Percentiles rank a stretch among this genome's conserved stretches.
Conservation (phyloP, 2,329 filamentous ascomycete species). For the Atkinsonella hypoxylon region DNA sequence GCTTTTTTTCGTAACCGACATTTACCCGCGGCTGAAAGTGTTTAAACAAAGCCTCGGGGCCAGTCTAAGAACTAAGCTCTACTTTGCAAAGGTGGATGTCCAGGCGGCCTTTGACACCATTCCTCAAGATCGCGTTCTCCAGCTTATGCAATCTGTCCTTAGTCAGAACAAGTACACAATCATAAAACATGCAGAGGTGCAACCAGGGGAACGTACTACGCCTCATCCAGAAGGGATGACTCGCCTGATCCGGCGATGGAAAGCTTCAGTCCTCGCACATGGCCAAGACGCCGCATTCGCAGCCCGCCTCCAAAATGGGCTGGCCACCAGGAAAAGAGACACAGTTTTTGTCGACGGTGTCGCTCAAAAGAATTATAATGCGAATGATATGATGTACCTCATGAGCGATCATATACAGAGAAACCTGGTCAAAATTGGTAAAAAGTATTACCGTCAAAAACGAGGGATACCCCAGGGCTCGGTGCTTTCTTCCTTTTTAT, state of each 20-base stretch:
- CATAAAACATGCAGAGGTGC: conserved; percentile 63
- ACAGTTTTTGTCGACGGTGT: conserved; percentile 69
- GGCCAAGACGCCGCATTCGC: conserved; percentile 32
- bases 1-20: conserved; percentile 69
- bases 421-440: conserved; percentile 81
- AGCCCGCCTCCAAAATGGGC: conserved; percentile 28
- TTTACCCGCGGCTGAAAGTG: conserved; percentile 58
- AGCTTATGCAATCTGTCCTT: conserved; percentile 48
- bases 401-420: conserved; percentile 68
- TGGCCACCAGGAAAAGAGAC: conserved; percentile 40
- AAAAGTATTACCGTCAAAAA: conserved; percentile 78
- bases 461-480: conserved; percentile 89
- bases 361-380: conserved; percentile 43
- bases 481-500: conserved; percentile 72
- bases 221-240: conserved; percentile 11
- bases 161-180: conserved; percentile 54
- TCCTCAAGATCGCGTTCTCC: conserved; percentile 63
- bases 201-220: conserved; percentile 26
- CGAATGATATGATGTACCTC: conserved; percentile 52
- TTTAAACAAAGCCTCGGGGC: conserved; percentile 48
- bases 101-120: conserved; percentile 92
- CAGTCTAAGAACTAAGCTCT: conserved; percentile 37
- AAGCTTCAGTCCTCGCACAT: conserved; percentile 34
- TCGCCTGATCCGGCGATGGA: conserved; percentile 37
- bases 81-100: conserved; percentile 89